A percentile compares a stretch with the other conserved stretches of the same genome.
Conservation (phyloP, 1,284 basidiomycete genomes). For the Ceratobasidium sp. region DNA sequence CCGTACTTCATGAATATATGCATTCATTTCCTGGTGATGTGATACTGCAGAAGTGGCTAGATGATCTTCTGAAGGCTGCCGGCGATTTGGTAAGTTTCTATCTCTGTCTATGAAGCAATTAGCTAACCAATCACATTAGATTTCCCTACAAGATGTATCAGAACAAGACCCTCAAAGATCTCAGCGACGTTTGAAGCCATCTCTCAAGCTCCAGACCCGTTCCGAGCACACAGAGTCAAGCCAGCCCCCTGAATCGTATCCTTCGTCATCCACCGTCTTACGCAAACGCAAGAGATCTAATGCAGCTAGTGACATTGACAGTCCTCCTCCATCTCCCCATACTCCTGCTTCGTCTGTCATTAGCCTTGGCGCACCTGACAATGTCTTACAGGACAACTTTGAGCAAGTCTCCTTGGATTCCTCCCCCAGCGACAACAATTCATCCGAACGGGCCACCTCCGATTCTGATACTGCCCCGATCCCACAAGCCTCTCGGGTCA, state of each 20-base stretch:
- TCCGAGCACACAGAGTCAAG: not conserved
- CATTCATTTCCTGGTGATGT: conserved; percentile 6
- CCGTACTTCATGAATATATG: not conserved
- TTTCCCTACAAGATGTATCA: not conserved
- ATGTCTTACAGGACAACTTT: too few species aligned
- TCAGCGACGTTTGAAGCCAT: not conserved
- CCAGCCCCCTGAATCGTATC: not conserved
- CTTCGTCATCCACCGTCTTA: not conserved
- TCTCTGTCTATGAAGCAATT: too few species aligned
- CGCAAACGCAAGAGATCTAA: too few species aligned
- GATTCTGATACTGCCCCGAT: not conserved
- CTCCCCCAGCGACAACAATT: not conserved
- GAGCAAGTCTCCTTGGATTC: too few species aligned
- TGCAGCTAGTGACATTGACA: too few species aligned
- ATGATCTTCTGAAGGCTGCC: not conserved
- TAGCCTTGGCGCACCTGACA: too few species aligned
- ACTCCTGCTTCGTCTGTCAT: too few species aligned
- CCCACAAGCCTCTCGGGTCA: not conserved
- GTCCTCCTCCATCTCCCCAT: too few species aligned
- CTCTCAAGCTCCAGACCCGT: conserved; percentile 7
- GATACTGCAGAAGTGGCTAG: conserved; percentile 16
- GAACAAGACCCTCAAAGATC: not conserved
- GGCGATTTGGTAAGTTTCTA: not conserved
- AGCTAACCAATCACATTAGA: not conserved
- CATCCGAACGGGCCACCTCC: not conserved